Percentiles rank a stretch among this genome's conserved stretches.
These are phyloP conservation scores for Kazachstania bromeliacearum DNA, from an alignment of 805 yeast species.

Conservation along the genomic window DNA sequence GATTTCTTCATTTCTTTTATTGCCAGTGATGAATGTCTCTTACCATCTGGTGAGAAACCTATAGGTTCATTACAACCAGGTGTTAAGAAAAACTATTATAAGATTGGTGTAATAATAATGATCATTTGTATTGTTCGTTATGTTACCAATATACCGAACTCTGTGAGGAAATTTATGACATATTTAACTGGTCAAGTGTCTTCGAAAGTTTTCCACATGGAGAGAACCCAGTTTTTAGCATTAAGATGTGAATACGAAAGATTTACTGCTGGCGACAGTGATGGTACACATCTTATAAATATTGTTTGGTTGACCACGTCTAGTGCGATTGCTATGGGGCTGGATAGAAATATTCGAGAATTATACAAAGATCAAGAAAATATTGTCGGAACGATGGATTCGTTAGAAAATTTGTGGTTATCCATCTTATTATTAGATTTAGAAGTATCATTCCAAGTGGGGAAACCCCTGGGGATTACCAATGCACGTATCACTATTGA, in stretches of 20 bases:
- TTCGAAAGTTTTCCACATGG: conserved; percentile 21
- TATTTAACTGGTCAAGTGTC: conserved; percentile 20
- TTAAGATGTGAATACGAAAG: conserved; percentile 9
- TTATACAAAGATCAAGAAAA: conserved; percentile 11
- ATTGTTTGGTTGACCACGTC: conserved; percentile 10
- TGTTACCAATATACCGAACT: conserved; percentile 11
- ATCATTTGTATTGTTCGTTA: conserved; percentile 16
- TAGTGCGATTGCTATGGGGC: conserved; percentile 17
- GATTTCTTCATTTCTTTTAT: conserved; percentile 15
- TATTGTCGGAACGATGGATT: conserved; percentile 14
- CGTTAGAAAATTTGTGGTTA: conserved; percentile 23
- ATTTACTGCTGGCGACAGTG: conserved; percentile 14
- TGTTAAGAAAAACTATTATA: conserved; percentile 19
- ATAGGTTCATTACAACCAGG: conserved; percentile 7
- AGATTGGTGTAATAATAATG: conserved; percentile 21
- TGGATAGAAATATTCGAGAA: conserved; percentile 15
- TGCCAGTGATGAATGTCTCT: conserved; percentile 1
- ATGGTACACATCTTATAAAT: conserved; percentile 15
- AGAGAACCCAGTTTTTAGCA: conserved; percentile 21
- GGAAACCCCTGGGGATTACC: conserved; percentile 14
- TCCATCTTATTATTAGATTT: conserved; percentile 21
- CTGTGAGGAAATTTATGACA: conserved; percentile 15
- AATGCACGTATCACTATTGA: conserved; percentile 4
- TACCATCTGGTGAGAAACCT: conserved; percentile 4
- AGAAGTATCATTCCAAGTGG: conserved; percentile 17